Conservation (phyloP, 352 stramenopile genomes). For the Globisporangium iwayamae region DNA sequence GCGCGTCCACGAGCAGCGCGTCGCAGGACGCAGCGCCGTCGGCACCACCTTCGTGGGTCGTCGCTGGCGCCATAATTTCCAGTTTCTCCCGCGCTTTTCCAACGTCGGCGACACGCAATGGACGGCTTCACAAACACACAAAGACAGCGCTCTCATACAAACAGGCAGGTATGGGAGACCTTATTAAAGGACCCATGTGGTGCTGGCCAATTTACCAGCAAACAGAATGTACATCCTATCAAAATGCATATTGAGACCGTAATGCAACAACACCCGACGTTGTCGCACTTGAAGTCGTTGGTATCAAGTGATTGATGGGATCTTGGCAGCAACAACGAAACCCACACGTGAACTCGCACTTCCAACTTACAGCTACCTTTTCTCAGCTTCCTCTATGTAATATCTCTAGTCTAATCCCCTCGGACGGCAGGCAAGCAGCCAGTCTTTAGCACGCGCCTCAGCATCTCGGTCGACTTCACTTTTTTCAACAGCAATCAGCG, state of each 20-base stretch:
- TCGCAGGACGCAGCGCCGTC: constrained; percentile 17
- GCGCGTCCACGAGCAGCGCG: constrained; percentile 32
- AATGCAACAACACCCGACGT: neutral
- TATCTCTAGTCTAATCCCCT: constrained; percentile 2
- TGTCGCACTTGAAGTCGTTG: too few species aligned
- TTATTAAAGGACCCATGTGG: neutral
- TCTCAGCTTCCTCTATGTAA: neutral
- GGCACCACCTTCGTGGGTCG: neutral
- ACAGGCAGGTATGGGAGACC: too few species aligned
- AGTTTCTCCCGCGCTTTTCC: constrained; percentile 4
- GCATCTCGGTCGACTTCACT: neutral
- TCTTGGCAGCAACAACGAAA: neutral
- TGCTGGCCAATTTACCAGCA: too few species aligned
- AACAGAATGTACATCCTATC: neutral
- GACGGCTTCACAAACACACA: too few species aligned
- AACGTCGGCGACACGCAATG: neutral
- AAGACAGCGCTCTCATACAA: constrained; percentile 13
- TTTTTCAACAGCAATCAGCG: neutral
- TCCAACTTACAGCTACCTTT: too few species aligned
- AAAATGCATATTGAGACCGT: neutral
- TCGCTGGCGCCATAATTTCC: constrained; percentile 2
- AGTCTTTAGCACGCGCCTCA: neutral
- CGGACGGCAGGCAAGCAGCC: neutral
- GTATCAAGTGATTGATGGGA: neutral
- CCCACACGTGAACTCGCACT: too few species aligned